phyloP scores from a whole-genome alignment of 169 alveolate genomes.

The Plasmodium inui region DNA sequence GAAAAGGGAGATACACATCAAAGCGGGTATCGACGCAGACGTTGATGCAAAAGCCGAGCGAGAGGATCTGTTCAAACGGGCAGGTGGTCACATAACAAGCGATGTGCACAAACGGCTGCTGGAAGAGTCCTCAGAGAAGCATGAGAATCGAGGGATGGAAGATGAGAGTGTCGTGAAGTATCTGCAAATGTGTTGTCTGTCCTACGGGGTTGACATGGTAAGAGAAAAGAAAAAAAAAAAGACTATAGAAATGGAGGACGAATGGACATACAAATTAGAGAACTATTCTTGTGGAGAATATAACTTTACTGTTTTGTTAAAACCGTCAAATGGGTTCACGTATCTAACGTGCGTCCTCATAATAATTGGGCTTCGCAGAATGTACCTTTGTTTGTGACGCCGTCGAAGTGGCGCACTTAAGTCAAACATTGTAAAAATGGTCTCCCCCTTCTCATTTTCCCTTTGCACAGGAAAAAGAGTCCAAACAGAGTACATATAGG shows the following conservation, averaged over 20 bases:
- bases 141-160: neutral
- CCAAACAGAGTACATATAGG: neutral
- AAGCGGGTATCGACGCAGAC: neutral
- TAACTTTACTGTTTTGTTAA: neutral
- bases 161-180: neutral
- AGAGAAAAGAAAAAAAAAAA: neutral
- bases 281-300: neutral
- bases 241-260: neutral
- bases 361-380: neutral
- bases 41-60: neutral
- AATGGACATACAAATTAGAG: neutral
- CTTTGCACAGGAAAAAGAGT: slow-evolving; percentile 3
- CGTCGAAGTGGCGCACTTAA: neutral
- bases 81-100: slow-evolving; percentile 1
- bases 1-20: neutral
- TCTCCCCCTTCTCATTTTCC: neutral
- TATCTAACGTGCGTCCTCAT: neutral
- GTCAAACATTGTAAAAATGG: neutral
- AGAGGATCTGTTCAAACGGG: neutral
- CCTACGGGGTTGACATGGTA: slow-evolving; percentile 14
- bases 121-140: neutral
- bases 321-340: neutral
- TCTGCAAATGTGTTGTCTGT: neutral
- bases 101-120: slow-evolving; percentile 11
- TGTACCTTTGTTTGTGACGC: neutral